phyloP scores from a whole-genome alignment of 1,284 basidiomycete species.

The Trichosporon sp. region DNA sequence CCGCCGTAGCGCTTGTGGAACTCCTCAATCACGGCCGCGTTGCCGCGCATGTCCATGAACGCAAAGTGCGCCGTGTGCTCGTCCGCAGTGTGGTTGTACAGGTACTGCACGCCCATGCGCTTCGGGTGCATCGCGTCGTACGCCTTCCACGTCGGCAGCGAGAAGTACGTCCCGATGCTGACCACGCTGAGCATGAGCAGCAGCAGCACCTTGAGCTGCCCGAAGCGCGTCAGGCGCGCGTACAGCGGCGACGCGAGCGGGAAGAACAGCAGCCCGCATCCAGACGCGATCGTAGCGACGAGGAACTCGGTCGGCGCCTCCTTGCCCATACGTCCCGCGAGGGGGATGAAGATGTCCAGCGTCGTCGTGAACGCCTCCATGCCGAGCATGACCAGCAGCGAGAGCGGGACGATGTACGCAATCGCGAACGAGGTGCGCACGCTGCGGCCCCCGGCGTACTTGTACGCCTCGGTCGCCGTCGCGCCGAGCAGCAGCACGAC shows the following conservation, averaged over 20 bases:
- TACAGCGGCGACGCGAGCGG: constrained; percentile 61
- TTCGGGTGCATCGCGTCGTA: constrained; percentile 88
- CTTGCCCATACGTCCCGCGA: constrained; percentile 66
- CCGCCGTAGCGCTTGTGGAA: constrained; percentile 61
- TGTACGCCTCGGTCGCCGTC: constrained; percentile 21
- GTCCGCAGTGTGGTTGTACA: constrained; percentile 74
- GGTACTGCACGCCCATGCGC: constrained; percentile 75
- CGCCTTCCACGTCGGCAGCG: constrained; percentile 57
- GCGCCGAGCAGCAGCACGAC: constrained; percentile 32
- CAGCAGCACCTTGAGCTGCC: constrained; percentile 54
- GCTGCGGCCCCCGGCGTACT: not conserved
- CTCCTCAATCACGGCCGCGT: constrained; percentile 57
- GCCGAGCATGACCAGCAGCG: constrained; percentile 63
- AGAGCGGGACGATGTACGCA: constrained; percentile 63
- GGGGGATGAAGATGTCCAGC: constrained; percentile 84
- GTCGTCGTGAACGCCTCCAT: constrained; percentile 62
- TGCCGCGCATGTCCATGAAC: constrained; percentile 58
- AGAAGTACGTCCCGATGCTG: constrained; percentile 59
- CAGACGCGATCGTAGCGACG: constrained; percentile 69
- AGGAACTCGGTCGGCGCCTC: constrained; percentile 79
- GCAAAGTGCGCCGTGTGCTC: constrained; percentile 78
- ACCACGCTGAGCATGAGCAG: constrained; percentile 54
- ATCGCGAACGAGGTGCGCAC: not conserved
- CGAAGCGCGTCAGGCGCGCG: constrained; percentile 62
- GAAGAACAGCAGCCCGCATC: constrained; percentile 59